Percentiles rank a stretch among this genome's conserved stretches.
Evolutionary conservation across 306 rosid species (phyloP).

Genomic region (Hippophae rhamnoides): DNA sequence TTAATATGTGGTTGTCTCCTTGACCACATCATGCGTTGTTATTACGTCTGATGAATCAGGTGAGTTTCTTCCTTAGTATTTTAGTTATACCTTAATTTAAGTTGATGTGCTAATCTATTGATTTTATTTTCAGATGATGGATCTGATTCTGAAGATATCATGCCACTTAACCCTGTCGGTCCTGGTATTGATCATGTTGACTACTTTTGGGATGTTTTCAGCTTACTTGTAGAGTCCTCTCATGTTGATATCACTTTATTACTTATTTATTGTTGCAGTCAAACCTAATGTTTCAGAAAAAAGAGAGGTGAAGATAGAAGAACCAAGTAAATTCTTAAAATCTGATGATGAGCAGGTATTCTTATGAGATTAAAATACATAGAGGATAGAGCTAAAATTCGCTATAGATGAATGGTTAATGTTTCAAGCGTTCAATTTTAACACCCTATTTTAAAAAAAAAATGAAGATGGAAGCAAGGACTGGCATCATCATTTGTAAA

Average conservation of each 20-base stretch:
- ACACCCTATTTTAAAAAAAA: too few species aligned
- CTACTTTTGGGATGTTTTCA: neutral
- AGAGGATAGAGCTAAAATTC: too few species aligned
- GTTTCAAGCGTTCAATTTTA: too few species aligned
- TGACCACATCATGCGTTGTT: constrained; percentile 25
- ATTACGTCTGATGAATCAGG: constrained; percentile 22
- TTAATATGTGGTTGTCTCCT: constrained; percentile 20
- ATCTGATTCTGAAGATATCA: constrained; percentile 28
- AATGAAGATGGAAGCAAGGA: too few species aligned
- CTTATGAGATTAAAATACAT: neutral
- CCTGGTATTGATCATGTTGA: constrained; percentile 23
- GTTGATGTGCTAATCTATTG: neutral
- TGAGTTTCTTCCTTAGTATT: constrained; percentile 29
- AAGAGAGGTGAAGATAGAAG: constrained; percentile 24
- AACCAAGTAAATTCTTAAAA: constrained; percentile 26
- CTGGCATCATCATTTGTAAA: too few species aligned
- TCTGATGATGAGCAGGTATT: constrained; percentile 22
- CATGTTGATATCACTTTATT: neutral
- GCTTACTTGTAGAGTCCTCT: neutral
- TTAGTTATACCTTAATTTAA: neutral
- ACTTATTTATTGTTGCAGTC: constrained; percentile 10
- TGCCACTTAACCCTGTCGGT: constrained; percentile 14
- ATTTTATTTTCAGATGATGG: constrained; percentile 20
- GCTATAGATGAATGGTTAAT: too few species aligned
- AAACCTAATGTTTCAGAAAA: constrained; percentile 17